Evolutionary conservation across 495 filamentous ascomycete species (phyloP).

Genomic region (Hypoxylon subgilvum): DNA sequence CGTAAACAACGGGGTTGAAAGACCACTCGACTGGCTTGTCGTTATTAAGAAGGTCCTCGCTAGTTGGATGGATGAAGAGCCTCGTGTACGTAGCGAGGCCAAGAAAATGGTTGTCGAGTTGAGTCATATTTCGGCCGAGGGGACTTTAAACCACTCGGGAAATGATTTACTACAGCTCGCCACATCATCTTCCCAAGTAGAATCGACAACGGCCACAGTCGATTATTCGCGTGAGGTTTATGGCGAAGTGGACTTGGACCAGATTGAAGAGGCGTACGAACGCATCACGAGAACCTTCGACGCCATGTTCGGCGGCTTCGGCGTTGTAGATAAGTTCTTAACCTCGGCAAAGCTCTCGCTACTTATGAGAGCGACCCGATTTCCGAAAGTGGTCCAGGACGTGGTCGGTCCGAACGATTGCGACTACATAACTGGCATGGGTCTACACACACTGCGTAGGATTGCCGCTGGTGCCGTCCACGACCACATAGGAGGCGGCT

Average conservation of each 20-base stretch:
- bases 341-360: slow-evolving; percentile 86
- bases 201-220: background rate
- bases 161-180: slow-evolving; percentile 17
- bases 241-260: slow-evolving; percentile 80
- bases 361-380: slow-evolving; percentile 75
- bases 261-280: slow-evolving; percentile 86
- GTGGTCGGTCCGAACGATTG: slow-evolving; percentile 85
- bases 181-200: slow-evolving; percentile 3
- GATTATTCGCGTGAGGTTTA: slow-evolving; percentile 39
- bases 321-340: slow-evolving; percentile 83
- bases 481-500: slow-evolving; percentile 91
- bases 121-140: slow-evolving; percentile 85
- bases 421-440: slow-evolving; percentile 78
- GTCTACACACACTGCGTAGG: slow-evolving; percentile 74
- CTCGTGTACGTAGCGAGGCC: slow-evolving; percentile 78
- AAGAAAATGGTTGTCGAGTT: slow-evolving; percentile 81
- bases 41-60: slow-evolving; percentile 81
- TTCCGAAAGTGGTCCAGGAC: slow-evolving; percentile 75
- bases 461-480: slow-evolving; percentile 89
- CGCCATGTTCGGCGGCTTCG: slow-evolving; percentile 77
- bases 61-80: slow-evolving; percentile 85
- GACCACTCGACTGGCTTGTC: slow-evolving; percentile 57
- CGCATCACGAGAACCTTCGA: slow-evolving; percentile 84
- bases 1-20: slow-evolving; percentile 32
- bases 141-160: slow-evolving; percentile 64